phyloP scores from a whole-genome alignment of 2,329 filamentous ascomycete genomes.

The Stemphylium lycopersici region DNA sequence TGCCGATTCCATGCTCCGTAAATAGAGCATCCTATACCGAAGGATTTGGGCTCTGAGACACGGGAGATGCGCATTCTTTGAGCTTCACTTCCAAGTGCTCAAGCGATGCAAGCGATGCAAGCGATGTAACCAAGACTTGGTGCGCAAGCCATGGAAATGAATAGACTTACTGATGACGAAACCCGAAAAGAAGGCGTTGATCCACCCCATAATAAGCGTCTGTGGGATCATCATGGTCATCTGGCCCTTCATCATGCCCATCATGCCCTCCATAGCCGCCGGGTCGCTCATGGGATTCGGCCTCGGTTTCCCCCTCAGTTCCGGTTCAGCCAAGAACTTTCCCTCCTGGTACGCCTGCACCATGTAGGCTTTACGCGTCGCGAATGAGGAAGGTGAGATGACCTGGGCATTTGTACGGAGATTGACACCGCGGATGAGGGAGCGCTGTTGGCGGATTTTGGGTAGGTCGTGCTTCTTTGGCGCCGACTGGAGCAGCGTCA shows the following conservation, averaged over 20 bases:
- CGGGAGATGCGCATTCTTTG: too few relatives aligned
- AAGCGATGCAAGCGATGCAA: too few relatives aligned
- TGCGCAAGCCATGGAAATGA: background rate
- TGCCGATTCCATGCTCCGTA: too few relatives aligned
- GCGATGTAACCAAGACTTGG: too few relatives aligned
- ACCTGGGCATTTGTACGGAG: conserved; percentile 82
- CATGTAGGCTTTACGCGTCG: conserved; percentile 78
- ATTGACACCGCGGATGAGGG: conserved; percentile 81
- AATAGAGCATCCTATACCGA: too few relatives aligned
- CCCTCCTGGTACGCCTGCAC: conserved; percentile 83
- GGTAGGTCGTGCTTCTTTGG: conserved; percentile 82
- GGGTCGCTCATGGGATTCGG: conserved; percentile 96
- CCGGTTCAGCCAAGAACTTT: conserved; percentile 86
- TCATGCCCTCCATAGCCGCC: conserved; percentile 98
- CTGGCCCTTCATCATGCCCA: conserved; percentile 99
- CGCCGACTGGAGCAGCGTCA: conserved; percentile 82
- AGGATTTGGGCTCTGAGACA: too few relatives aligned
- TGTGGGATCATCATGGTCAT: conserved; percentile 99
- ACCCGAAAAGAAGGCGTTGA: conserved; percentile 97
- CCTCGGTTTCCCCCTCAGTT: conserved; percentile 82
- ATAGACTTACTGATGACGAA: conserved; percentile 85
- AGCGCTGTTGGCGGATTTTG: conserved; percentile 81
- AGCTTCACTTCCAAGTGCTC: too few relatives aligned
- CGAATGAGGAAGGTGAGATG: conserved; percentile 78
- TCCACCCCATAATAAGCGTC: conserved; percentile 99